Percentiles rank a stretch among this genome's conserved stretches.
Evolutionary conservation across 2,329 filamentous ascomycete genomes (phyloP).

Genomic region (Alternaria triticina): DNA sequence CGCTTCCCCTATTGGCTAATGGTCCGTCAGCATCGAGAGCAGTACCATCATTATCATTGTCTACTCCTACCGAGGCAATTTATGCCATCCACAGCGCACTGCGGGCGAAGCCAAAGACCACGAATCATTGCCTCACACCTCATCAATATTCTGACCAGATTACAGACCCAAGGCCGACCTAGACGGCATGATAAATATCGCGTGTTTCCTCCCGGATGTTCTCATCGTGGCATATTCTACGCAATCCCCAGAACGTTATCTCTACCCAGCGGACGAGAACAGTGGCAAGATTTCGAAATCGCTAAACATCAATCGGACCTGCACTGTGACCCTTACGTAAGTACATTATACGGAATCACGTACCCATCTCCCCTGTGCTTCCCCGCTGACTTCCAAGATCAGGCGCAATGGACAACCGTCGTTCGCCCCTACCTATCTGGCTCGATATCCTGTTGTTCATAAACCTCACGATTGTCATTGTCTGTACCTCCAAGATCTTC

Average conservation of each 20-base stretch:
- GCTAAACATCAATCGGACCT: background rate
- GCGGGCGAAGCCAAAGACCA: background rate
- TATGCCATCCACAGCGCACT: background rate
- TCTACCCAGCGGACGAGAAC: background rate
- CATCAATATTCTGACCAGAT: background rate
- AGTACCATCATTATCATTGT: background rate
- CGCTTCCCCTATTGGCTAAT: background rate
- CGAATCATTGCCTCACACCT: background rate
- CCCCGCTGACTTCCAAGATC: background rate
- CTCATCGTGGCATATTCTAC: background rate
- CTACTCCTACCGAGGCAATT: background rate
- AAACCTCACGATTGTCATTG: background rate
- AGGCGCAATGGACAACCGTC: background rate
- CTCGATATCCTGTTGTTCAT: background rate
- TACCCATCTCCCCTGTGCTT: background rate
- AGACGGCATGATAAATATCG: background rate
- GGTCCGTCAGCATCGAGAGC: background rate
- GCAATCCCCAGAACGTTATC: too few relatives aligned
- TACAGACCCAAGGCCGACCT: background rate
- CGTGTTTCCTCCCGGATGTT: background rate
- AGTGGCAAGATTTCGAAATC: background rate
- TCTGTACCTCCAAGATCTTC: background rate
- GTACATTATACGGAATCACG: background rate
- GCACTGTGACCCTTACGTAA: background rate
- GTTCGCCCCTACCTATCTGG: background rate